phyloP scores from a whole-genome alignment of 257 asterid genomes.

The Perilla frutescens region DNA sequence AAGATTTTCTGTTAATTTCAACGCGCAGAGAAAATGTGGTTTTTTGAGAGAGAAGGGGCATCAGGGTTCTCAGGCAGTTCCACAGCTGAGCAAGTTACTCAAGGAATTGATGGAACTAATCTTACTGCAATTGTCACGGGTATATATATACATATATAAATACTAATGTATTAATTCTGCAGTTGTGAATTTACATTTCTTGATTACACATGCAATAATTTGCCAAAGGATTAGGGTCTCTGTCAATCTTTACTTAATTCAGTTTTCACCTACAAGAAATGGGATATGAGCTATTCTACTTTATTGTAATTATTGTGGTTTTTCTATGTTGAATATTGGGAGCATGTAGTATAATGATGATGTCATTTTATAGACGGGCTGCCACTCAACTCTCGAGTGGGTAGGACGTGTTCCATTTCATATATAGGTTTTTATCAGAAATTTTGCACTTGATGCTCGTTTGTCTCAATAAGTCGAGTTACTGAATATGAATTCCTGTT shows the following conservation, averaged over 20 bases:
- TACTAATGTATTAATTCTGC: neutral
- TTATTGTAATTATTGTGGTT: too few species aligned
- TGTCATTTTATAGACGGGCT: neutral
- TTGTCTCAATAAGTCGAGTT: too few species aligned
- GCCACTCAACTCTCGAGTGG: too few species aligned
- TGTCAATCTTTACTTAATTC: too few species aligned
- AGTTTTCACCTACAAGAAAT: too few species aligned
- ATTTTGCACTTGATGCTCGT: too few species aligned
- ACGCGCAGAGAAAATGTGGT: conserved; percentile 39
- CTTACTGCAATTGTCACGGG: conserved; percentile 58
- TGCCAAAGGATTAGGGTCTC: neutral
- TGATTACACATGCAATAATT: neutral
- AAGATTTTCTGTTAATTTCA: neutral
- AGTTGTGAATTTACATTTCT: neutral
- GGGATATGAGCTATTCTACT: too few species aligned
- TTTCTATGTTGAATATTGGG: too few species aligned
- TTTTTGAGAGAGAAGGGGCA: conserved; percentile 42
- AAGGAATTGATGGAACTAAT: conserved; percentile 47
- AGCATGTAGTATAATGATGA: neutral
- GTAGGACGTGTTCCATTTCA: too few species aligned
- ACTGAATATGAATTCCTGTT: neutral
- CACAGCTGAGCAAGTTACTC: conserved; percentile 49
- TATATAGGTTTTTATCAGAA: too few species aligned
- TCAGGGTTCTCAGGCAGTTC: conserved; percentile 54
- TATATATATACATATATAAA: neutral